Conservation (phyloP, 805 yeast species). For the Lipomyces chichibuensis region DNA sequence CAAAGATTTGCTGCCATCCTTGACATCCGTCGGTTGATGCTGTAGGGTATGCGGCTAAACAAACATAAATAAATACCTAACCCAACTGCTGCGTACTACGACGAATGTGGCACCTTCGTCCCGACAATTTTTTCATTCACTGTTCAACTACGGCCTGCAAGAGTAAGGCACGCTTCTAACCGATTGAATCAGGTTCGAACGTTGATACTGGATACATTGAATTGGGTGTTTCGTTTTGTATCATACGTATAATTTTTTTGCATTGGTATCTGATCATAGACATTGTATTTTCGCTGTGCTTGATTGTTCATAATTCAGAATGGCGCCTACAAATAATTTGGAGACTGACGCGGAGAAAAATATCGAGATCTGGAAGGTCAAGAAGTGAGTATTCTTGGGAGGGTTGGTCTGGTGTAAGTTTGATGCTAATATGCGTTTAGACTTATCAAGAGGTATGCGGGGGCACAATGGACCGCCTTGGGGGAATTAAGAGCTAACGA, state of each 20-base stretch:
- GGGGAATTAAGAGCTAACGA: not conserved
- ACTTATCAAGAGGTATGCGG: constrained; percentile 42
- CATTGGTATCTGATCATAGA: not conserved
- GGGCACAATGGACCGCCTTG: not conserved
- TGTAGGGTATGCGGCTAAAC: not conserved
- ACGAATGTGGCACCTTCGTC: not conserved
- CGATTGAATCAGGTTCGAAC: not conserved
- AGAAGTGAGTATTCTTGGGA: constrained; percentile 57
- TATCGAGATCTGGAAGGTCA: constrained; percentile 98
- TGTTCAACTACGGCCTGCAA: not conserved
- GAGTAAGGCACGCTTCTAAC: not conserved
- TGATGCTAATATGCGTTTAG: constrained; percentile 15
- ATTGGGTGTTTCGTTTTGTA: not conserved
- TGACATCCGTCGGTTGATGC: too few species aligned
- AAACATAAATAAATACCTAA: not conserved
- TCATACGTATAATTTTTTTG: not conserved
- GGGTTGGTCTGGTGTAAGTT: not conserved
- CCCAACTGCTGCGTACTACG: not conserved
- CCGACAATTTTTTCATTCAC: not conserved
- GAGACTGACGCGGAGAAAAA: constrained; percentile 89
- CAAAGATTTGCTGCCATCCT: too few species aligned
- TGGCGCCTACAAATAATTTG: constrained; percentile 1
- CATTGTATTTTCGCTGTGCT: not conserved
- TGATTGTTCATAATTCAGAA: not conserved
- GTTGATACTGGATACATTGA: not conserved